Base-by-base conservation (phyloP, 108 stramenopile species). In the Thalassiosira profunda region DNA sequence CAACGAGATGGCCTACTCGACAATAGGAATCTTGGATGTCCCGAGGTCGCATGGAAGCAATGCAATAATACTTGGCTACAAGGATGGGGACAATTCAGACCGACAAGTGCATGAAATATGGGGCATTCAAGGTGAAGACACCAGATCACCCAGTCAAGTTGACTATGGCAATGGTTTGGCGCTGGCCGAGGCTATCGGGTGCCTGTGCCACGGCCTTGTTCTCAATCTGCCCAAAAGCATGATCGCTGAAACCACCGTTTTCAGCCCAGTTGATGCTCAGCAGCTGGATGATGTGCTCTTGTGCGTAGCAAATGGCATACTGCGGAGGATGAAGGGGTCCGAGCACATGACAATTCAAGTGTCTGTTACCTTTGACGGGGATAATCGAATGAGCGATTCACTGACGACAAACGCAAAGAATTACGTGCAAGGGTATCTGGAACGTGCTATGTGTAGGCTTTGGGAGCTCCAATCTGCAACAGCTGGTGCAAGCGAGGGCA, bases 171-270 rank as follows among this genome's bases (percentile, higher is more conserved):
- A 18, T 18, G 20, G 45, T 45, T 7, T 56, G 10, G 72, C 61
- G 56, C 18, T 57, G 43, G 40, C 72, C 18, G 53, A 54, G 25
- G 34, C 44, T 6, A 63, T 47, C 14, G 72, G 62, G 3, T 52
- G 26, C 28, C 29, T 63, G 11, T 64, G 62, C 10, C 34, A 64
- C 58, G 72, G 63, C 21, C 30, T 64, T 17, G 37, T 73, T 11
- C 20, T 73, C 2, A 45, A 25, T 24, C 36, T 48, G 29, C 36
- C 54, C n/a, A 42, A 63, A 30, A n/a, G 45, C 30, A 51, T 18
- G n/a, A 9, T 35, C 11, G 52, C 40, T 2, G 17, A n/a, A 25
- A 14, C 42, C 40, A 42, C 4, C 12, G 3, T 33, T 45, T 42
- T 24, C 12, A 7, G 41, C 10, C 44, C 38, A 40, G n/a, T n/a